phyloP scores from a whole-genome alignment of 257 asterid species.

The Nicotiana undulata region DNA sequence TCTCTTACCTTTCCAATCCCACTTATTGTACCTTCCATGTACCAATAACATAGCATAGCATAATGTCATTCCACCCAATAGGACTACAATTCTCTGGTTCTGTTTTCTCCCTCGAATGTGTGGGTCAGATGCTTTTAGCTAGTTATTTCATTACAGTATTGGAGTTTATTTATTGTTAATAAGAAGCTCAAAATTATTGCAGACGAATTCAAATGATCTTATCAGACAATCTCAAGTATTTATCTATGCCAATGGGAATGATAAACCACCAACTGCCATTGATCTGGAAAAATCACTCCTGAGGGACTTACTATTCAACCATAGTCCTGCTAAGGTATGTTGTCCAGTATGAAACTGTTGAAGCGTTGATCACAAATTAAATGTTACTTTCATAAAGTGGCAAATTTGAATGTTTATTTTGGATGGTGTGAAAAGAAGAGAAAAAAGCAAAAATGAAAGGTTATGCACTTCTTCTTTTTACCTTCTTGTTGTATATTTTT shows the following conservation, averaged over 20 bases:
- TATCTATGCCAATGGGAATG: slow-evolving; percentile 68
- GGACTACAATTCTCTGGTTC: not conserved
- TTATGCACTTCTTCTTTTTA: not conserved
- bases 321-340: slow-evolving; percentile 81
- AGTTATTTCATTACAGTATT: not conserved
- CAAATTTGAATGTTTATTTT: too few species aligned
- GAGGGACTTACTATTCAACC: slow-evolving; percentile 81
- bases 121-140: too few species aligned
- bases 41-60: not conserved
- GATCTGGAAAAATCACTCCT: slow-evolving; percentile 68
- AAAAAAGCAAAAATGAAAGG: too few species aligned
- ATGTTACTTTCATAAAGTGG: not conserved
- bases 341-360: not conserved
- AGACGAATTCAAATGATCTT: slow-evolving; percentile 70
- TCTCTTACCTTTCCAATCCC: not conserved
- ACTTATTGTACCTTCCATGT: not conserved
- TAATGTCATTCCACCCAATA: not conserved
- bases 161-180: not conserved
- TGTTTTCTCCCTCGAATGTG: not conserved
- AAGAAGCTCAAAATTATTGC: slow-evolving; percentile 14
- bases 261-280: slow-evolving; percentile 79
- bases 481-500: not conserved
- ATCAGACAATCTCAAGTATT: slow-evolving; percentile 77
- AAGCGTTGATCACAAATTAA: not conserved
- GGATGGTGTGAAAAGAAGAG: too few species aligned